Evolutionary conservation across 805 yeast species (phyloP).

Genomic region (Lipomyces sp.): DNA sequence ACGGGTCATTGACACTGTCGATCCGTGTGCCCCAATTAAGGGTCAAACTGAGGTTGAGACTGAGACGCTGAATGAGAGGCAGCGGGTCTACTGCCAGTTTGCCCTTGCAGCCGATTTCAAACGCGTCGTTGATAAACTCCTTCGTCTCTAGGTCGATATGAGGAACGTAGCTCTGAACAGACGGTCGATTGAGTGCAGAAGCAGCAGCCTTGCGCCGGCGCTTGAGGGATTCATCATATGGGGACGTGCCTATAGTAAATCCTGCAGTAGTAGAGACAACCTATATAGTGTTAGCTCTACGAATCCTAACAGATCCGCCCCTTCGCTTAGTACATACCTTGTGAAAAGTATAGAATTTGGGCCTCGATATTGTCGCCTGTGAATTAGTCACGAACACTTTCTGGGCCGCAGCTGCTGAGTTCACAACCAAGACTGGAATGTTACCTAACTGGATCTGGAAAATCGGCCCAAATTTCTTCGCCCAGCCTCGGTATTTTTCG

Average conservation of each 20-base stretch:
- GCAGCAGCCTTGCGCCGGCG: constrained; percentile 49
- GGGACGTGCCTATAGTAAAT: constrained; percentile 52
- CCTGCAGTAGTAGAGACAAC: constrained; percentile 53
- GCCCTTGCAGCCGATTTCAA: constrained; percentile 34
- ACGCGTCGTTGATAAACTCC: constrained; percentile 45
- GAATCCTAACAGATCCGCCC: too few relatives aligned
- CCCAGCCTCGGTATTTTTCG: constrained; percentile 43
- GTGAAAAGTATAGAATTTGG: constrained; percentile 70
- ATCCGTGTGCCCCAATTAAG: constrained; percentile 50
- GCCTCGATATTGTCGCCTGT: constrained; percentile 67
- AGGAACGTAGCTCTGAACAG: constrained; percentile 46
- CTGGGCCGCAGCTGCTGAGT: constrained; percentile 60
- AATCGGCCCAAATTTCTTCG: constrained; percentile 48
- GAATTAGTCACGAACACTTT: constrained; percentile 59
- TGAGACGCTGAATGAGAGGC: constrained; percentile 47
- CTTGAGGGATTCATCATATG: constrained; percentile 50
- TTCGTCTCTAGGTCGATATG: constrained; percentile 47
- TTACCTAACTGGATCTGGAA: constrained; percentile 69
- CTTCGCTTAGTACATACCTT: constrained; percentile 39
- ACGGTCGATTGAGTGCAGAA: constrained; percentile 49
- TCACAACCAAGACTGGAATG: constrained; percentile 65
- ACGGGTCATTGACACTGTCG: constrained; percentile 42
- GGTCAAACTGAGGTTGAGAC: constrained; percentile 49
- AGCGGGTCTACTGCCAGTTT: constrained; percentile 40
- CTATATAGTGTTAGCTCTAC: constrained; percentile 1